Conservation (phyloP, 208 protist species). For the Angomonas ambiguus region DNA sequence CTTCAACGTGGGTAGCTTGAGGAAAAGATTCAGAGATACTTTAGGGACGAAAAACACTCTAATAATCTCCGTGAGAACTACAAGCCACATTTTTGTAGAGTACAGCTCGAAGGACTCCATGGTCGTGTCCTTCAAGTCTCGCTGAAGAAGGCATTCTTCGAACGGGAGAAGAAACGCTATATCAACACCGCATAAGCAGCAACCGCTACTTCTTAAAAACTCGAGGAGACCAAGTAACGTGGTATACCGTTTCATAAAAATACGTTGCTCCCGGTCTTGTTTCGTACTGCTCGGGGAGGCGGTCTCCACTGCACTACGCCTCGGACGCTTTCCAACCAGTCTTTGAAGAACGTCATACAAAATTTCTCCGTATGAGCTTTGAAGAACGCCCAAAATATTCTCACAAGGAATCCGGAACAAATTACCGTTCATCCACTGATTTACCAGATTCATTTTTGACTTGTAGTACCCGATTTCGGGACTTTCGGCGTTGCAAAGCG, state of each 20-base stretch:
- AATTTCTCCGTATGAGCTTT: constrained; percentile 45
- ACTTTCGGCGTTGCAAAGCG: constrained; percentile 17
- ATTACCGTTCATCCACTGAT: constrained; percentile 76
- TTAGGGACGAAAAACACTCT: constrained; percentile 64
- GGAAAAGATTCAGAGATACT: constrained; percentile 1
- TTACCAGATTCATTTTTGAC: constrained; percentile 38
- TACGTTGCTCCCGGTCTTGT: background rate
- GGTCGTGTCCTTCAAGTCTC: background rate
- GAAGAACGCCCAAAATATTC: constrained; percentile 53
- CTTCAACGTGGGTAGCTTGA: background rate
- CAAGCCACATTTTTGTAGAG: constrained; percentile 56
- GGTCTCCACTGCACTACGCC: constrained; percentile 1
- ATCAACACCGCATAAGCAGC: constrained; percentile 66
- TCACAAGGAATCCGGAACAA: constrained; percentile 51
- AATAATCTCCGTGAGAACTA: constrained; percentile 67
- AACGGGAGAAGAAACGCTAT: constrained; percentile 74
- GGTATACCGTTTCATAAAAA: constrained; percentile 20
- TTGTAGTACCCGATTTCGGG: constrained; percentile 20
- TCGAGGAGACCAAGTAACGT: constrained; percentile 51
- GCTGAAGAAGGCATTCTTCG: constrained; percentile 24
- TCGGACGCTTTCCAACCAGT: constrained; percentile 52
- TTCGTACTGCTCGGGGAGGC: background rate
- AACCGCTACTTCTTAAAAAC: constrained; percentile 74
- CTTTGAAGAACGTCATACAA: constrained; percentile 67
- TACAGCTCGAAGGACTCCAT: constrained; percentile 24